A percentile compares a stretch with the other conserved stretches of the same genome.
These are phyloP conservation scores for Rhodamnia argentea DNA, from an alignment of 345 rosid genomes.

Conservation along the genomic window DNA sequence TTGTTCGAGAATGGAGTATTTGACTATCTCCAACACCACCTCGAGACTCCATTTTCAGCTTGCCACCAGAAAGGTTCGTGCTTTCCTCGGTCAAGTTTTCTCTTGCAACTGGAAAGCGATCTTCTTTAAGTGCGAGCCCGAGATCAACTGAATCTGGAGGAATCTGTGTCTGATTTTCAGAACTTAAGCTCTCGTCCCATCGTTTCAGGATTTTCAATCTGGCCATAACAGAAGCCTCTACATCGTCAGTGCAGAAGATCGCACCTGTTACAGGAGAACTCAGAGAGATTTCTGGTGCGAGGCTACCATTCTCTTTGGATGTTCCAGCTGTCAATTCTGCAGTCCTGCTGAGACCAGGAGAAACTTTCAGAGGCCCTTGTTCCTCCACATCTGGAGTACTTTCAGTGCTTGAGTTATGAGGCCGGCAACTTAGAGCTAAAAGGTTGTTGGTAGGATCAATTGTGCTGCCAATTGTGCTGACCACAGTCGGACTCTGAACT, in stretches of 20 bases:
- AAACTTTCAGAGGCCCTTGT: constrained; percentile 1
- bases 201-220: constrained; percentile 28
- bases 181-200: constrained; percentile 13
- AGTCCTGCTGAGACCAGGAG: not conserved
- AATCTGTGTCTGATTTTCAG: not conserved
- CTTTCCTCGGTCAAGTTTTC: not conserved
- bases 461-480: not conserved
- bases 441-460: not conserved
- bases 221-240: constrained; percentile 26
- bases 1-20: not conserved
- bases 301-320: not conserved
- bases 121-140: not conserved
- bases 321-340: not conserved
- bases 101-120: not conserved
- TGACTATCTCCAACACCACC: not conserved
- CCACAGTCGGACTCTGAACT: not conserved
- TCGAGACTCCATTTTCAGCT: not conserved
- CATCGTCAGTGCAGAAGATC: constrained; percentile 6
- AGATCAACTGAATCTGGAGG: not conserved
- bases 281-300: not conserved
- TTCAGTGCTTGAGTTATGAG: not conserved
- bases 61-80: not conserved
- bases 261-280: constrained; percentile 3
- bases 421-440: not conserved
- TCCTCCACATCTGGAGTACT: not conserved